Evolutionary conservation across 2,329 filamentous ascomycete species (phyloP), one percentile per base, ranked within the genome.

Genomic region (Diaporthe vaccinii): DNA sequence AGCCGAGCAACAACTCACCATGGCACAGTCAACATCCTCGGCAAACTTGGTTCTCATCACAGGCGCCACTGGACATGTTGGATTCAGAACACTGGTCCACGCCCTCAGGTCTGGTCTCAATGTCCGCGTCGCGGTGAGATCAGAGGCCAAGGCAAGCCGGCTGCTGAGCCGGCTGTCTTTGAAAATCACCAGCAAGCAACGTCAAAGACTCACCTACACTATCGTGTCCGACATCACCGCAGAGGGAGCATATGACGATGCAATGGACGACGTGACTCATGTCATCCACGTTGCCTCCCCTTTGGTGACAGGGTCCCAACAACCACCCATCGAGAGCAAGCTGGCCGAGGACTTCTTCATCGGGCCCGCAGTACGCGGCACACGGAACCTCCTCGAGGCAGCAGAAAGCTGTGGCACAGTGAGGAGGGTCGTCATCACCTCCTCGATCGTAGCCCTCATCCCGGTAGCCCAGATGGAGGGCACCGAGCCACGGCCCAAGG

Each of bases 371-470:
- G 76, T 78, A 31, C 76, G 74, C 44, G 77, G 77, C 65, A 78
- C 77, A 9, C 58, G 72, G 36, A 69, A 55, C 61, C 71, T 78
- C 61, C 76, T 78, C 28, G 76, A 76, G 67, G 76, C 77, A 41
- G 76, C 77, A 46, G 58, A 73, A 20, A 49, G 36, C 20, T 57
- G 72, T 17, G 72, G 74, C 59, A 75, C 76, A 14, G 76, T 78
- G 9, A 62, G 71, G 41, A 59, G 76, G 14, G 76, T 78, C 25
- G 77, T 78, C 70, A 76, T 78, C 74, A 78, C 77, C 67, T 84
- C 82, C 7, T 87, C 85, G 1, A 78, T 82, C 17, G 78, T 76
- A 1, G 80, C 82, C 51, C 73, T 75, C 51, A 72, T 74, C 34
- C 77, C 74, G 39, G 75, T 76, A 36, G 62, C 41, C n/a, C 73